A percentile compares a stretch with the other conserved stretches of the same genome.
These are phyloP conservation scores for Podospora pseudopauciseta DNA, from an alignment of 495 filamentous ascomycete species.

Conservation along the genomic window DNA sequence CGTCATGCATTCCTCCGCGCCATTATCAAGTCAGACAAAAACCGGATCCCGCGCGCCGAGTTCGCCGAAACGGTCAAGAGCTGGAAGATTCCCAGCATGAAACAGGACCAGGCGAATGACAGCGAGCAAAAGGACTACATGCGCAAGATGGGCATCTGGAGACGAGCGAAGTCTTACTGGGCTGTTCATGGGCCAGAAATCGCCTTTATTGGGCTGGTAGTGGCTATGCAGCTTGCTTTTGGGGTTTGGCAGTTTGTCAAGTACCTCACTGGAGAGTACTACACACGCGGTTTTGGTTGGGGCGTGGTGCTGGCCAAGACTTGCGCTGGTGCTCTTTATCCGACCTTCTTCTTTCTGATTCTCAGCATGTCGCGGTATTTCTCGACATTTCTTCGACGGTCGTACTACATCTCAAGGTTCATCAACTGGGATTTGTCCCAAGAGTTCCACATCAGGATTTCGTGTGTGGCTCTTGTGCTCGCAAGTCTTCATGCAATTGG, in stretches of 20 bases:
- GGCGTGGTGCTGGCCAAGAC: conserved; percentile 38
- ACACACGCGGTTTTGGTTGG: conserved; percentile 34
- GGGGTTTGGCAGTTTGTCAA: conserved; percentile 40
- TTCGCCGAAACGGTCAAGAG: conserved; percentile 29
- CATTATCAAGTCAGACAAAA: conserved; percentile 30
- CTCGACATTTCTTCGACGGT: conserved; percentile 31
- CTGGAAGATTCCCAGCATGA: conserved; percentile 35
- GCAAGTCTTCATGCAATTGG: conserved; percentile 40
- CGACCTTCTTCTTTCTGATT: conserved; percentile 42
- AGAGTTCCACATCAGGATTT: conserved; percentile 39
- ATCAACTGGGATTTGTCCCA: conserved; percentile 42
- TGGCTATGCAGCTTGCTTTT: conserved; percentile 34
- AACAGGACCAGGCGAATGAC: conserved; percentile 27
- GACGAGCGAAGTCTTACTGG: conserved; percentile 32
- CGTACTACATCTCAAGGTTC: conserved; percentile 34
- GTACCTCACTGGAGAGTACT: conserved; percentile 25
- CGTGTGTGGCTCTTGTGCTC: conserved; percentile 30
- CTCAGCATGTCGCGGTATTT: conserved; percentile 39
- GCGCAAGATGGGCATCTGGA: conserved; percentile 23
- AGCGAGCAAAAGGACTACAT: conserved; percentile 12
- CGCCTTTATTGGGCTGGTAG: conserved; percentile 32
- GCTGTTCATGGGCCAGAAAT: conserved; percentile 33
- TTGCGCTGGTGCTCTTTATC: conserved; percentile 37
- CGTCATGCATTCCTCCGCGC: conserved; percentile 38
- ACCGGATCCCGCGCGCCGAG: conserved; percentile 29